Evolutionary conservation across 768 basidiomycete species (phyloP), one percentile per base, ranked within the genome.

Genomic region (Pholiota conissans): DNA sequence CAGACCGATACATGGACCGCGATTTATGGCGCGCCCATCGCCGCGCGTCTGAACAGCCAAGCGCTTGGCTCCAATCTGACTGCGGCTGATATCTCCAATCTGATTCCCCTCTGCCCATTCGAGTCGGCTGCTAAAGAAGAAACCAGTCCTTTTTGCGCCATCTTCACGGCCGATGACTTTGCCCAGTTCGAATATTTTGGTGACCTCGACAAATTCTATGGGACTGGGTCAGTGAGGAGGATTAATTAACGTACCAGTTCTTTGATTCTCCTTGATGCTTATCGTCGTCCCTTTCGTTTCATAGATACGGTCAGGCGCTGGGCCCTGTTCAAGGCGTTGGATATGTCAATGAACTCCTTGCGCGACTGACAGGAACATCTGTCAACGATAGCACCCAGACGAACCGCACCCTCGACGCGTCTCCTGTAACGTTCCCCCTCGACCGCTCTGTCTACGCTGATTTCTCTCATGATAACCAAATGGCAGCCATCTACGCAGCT

Each of bases 391-490:
- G 78, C 59, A 93, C 91, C 0, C 87, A 89, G 63, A 90, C 88
- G 1, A 94, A 94, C 69, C 71, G 70, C 9, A 93, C 91, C 0
- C 79, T 95, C 29, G 85, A 89, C 67, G 65, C 74, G 0, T 78
- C 80, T 7, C 82, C 84, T 0, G 62, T 63, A 11, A 91, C 90
- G 0, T 95, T 95, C 74, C 91, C 92, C 0, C 78, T 90, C 9
- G 63, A 84, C 58, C 81, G 83, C 58, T 74, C 76, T 3, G 65
- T 91, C 37, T 91, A 90, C 64, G 85, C 82, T n/a, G 92, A 95
- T 71, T 93, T 95, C 69, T 84, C 89, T 8, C 92, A 95, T 68
- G 92, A 94, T 67, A 91, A 93, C 68, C 78, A 89, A 66, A 90
- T 95, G 84, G 75, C 90, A 32, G 86, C 90, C 32, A 87, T 94